A percentile compares a stretch with the other conserved stretches of the same genome.
phyloP scores from a whole-genome alignment of 208 protist species.

The Trypanosoma avium region DNA sequence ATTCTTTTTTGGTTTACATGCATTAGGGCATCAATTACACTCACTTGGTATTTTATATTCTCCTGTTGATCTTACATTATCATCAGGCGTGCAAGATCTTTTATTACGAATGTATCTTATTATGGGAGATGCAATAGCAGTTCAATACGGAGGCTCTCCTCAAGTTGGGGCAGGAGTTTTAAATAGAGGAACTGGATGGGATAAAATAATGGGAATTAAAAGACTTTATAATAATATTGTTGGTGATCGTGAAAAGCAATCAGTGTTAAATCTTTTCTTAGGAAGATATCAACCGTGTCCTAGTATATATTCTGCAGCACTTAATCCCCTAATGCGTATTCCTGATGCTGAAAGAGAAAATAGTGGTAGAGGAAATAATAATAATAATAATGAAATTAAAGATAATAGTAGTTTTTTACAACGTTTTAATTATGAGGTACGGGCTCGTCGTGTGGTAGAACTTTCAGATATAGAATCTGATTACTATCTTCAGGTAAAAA shows the following conservation, averaged over 20 bases:
- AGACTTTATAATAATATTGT: constrained; percentile 89
- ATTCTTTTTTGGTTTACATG: constrained; percentile 90
- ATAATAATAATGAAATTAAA: background rate
- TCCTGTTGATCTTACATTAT: constrained; percentile 38
- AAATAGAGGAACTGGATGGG: constrained; percentile 78
- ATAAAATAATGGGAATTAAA: constrained; percentile 85
- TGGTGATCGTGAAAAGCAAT: constrained; percentile 77
- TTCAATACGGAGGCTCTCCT: constrained; percentile 88
- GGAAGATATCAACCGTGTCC: constrained; percentile 58
- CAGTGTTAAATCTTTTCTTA: constrained; percentile 78
- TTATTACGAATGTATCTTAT: constrained; percentile 84
- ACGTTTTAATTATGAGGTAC: background rate
- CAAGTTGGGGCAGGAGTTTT: constrained; percentile 86
- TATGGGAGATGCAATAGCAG: constrained; percentile 79
- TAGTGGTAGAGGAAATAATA: background rate
- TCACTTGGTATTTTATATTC: constrained; percentile 44
- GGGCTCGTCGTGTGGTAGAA: constrained; percentile 10
- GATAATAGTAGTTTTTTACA: constrained; percentile 6
- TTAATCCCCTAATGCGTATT: constrained; percentile 21
- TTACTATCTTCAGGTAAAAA: constrained; percentile 53
- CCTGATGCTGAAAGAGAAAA: background rate
- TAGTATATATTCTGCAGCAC: constrained; percentile 9
- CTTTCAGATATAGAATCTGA: constrained; percentile 51
- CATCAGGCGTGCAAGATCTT: constrained; percentile 43
- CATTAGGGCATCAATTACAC: constrained; percentile 64